These are phyloP conservation scores for Trametes punicea DNA, from an alignment of 768 basidiomycete species.

Conservation along the genomic window DNA sequence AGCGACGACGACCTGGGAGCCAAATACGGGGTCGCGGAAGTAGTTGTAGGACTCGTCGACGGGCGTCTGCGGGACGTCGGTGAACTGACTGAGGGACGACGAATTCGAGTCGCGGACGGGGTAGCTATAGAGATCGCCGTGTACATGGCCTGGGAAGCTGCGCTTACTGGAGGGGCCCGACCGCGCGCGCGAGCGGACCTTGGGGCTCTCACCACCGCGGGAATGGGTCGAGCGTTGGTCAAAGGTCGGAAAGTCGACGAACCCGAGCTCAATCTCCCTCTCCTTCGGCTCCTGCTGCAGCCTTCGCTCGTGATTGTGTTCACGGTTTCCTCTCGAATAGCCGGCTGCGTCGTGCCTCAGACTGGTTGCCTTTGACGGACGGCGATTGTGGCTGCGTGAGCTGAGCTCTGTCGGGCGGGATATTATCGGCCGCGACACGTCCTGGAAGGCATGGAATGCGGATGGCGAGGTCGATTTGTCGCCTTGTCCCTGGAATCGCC, in stretches of 20 bases:
- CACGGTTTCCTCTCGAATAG: constrained; percentile 9
- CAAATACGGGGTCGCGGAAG: constrained; percentile 27
- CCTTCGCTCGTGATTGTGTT: constrained; percentile 4
- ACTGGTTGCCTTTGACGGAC: constrained; percentile 21
- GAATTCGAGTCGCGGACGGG: constrained; percentile 60
- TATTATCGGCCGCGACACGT: constrained; percentile 19
- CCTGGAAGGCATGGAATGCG: constrained; percentile 22
- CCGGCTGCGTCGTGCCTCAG: constrained; percentile 16
- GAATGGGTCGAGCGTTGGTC: constrained; percentile 10
- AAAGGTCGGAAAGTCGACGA: constrained; percentile 17
- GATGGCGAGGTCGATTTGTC: constrained; percentile 22
- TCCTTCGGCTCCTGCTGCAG: constrained; percentile 3
- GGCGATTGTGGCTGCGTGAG: constrained; percentile 15
- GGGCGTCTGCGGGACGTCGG: constrained; percentile 72
- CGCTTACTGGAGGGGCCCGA: constrained; percentile 12
- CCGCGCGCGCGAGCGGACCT: constrained; percentile 16
- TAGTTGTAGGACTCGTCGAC: constrained; percentile 37
- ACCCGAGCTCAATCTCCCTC: constrained; percentile 7
- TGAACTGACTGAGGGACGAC: constrained; percentile 59
- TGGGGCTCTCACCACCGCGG: constrained; percentile 5
- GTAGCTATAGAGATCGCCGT: constrained; percentile 24
- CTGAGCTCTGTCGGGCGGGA: constrained; percentile 18
- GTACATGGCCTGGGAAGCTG: constrained; percentile 6
- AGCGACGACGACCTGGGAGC: constrained; percentile 56
- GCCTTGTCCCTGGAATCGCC: constrained; percentile 9